Conservation (phyloP, 306 rosid genomes). For the Fragaria iinumae region DNA sequence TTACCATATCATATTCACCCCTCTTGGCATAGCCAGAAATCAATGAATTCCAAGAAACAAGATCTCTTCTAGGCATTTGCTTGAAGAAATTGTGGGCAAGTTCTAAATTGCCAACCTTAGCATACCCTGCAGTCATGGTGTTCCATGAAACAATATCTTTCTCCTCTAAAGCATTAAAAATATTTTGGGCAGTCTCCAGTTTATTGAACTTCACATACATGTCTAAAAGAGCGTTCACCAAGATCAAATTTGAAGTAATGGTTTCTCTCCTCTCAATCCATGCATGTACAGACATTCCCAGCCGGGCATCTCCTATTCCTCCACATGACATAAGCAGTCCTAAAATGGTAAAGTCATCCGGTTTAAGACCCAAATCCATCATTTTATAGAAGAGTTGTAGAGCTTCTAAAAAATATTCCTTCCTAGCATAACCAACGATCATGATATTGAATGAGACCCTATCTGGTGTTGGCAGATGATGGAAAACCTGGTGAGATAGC, state of each 20-base stretch:
- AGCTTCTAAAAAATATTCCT: slow-evolving; percentile 35
- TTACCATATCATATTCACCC: slow-evolving; percentile 32
- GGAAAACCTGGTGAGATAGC: slow-evolving; percentile 39
- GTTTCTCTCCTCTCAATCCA: slow-evolving; percentile 47
- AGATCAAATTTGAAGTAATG: slow-evolving; percentile 40
- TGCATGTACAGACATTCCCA: slow-evolving; percentile 61
- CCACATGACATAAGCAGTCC: slow-evolving; percentile 54
- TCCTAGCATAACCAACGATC: slow-evolving; percentile 46
- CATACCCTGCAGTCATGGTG: slow-evolving; percentile 48
- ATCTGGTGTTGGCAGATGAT: slow-evolving; percentile 28
- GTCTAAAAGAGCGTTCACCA: slow-evolving; percentile 55
- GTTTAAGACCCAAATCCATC: slow-evolving; percentile 34
- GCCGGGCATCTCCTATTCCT: slow-evolving; percentile 28
- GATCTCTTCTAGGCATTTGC: slow-evolving; percentile 46
- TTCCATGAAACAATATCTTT: slow-evolving; percentile 58
- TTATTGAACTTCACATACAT: slow-evolving; percentile 53
- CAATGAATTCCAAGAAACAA: slow-evolving; percentile 62
- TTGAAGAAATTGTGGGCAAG: slow-evolving; percentile 40
- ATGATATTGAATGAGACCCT: slow-evolving; percentile 46
- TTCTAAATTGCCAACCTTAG: slow-evolving; percentile 45
- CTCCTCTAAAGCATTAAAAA: slow-evolving; percentile 32
- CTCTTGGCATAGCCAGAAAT: slow-evolving; percentile 43
- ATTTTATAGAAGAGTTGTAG: slow-evolving; percentile 39
- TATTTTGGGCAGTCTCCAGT: slow-evolving; percentile 31
- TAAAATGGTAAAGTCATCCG: slow-evolving; percentile 47